Evolutionary conservation across 176 grass and related monocot species (phyloP).

Genomic region (Avena insularis): DNA sequence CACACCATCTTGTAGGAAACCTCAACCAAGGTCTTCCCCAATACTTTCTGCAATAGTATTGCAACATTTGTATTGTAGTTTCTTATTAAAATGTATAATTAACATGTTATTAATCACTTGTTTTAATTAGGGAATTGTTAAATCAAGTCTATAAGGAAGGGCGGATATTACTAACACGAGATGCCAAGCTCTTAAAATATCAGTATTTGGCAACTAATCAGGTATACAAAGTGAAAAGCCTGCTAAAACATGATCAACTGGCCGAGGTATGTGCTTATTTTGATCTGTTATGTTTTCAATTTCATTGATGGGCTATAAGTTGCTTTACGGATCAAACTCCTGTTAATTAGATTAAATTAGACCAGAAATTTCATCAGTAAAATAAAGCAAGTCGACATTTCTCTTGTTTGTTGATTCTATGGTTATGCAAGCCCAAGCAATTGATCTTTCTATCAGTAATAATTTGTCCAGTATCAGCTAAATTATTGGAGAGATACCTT

Average conservation of each 20-base stretch:
- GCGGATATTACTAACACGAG: conserved; percentile 83
- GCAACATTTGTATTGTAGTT: conserved; percentile 26
- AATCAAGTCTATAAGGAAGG: conserved; percentile 91
- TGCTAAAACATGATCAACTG: conserved; percentile 94
- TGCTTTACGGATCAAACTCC: not conserved
- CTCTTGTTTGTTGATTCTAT: not conserved
- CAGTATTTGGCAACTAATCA: conserved; percentile 85
- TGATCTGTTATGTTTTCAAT: conserved; percentile 21
- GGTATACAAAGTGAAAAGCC: conserved; percentile 91
- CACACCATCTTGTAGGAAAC: conserved; percentile 73
- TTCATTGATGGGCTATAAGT: conserved; percentile 12
- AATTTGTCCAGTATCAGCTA: not conserved
- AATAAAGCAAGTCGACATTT: not conserved
- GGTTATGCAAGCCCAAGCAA: not conserved
- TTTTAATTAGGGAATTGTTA: conserved; percentile 73
- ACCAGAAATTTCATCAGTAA: not conserved
- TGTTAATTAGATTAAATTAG: not conserved
- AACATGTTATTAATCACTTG: not conserved
- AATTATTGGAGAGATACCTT: not conserved
- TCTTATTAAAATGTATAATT: not conserved
- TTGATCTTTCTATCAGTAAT: conserved; percentile 4
- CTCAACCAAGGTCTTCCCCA: conserved; percentile 76
- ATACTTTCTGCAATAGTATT: conserved; percentile 9
- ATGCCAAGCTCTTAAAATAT: conserved; percentile 88
- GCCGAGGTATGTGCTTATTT: conserved; percentile 69